A percentile compares a stretch with the other conserved stretches of the same genome.
phyloP scores from a whole-genome alignment of 345 rosid species.

The Pistacia atlantica region DNA sequence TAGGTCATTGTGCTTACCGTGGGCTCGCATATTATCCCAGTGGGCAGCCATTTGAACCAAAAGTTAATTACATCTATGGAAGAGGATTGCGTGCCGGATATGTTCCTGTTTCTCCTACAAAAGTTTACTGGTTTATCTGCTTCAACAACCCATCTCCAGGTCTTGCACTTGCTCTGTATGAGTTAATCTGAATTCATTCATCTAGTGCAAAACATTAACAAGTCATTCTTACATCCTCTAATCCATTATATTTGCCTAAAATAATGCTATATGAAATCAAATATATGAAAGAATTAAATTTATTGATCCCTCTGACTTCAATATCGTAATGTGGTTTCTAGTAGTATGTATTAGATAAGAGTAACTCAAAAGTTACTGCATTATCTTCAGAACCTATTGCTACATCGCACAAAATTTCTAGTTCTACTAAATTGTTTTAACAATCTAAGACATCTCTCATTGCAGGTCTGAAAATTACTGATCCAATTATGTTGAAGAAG shows the following conservation, averaged over 20 bases:
- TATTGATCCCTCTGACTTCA: too few relatives aligned
- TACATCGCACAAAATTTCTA: not conserved
- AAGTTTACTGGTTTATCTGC: conserved; percentile 94
- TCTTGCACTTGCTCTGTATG: conserved; percentile 20
- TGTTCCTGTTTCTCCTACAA: conserved; percentile 76
- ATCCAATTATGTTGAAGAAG: conserved; percentile 61
- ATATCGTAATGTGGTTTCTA: too few relatives aligned
- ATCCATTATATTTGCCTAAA: not conserved
- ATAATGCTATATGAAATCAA: not conserved
- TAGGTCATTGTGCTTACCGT: conserved; percentile 76
- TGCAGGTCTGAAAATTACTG: conserved; percentile 75
- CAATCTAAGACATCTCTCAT: not conserved
- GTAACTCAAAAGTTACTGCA: not conserved
- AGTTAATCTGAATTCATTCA: not conserved
- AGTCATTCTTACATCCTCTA: not conserved
- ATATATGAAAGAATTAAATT: too few relatives aligned
- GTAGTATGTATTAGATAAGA: not conserved
- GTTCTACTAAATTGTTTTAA: not conserved
- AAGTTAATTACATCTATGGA: conserved; percentile 75
- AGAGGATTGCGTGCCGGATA: conserved; percentile 85
- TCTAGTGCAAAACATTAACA: not conserved
- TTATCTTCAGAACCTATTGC: not conserved
- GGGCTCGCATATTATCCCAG: conserved; percentile 69
- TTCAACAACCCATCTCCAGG: conserved; percentile 85
- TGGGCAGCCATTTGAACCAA: conserved; percentile 72